A percentile compares a stretch with the other conserved stretches of the same genome.
These are phyloP conservation scores for Gracilaria gracilis DNA, from an alignment of 23 red algal species.

Conservation along the genomic window DNA sequence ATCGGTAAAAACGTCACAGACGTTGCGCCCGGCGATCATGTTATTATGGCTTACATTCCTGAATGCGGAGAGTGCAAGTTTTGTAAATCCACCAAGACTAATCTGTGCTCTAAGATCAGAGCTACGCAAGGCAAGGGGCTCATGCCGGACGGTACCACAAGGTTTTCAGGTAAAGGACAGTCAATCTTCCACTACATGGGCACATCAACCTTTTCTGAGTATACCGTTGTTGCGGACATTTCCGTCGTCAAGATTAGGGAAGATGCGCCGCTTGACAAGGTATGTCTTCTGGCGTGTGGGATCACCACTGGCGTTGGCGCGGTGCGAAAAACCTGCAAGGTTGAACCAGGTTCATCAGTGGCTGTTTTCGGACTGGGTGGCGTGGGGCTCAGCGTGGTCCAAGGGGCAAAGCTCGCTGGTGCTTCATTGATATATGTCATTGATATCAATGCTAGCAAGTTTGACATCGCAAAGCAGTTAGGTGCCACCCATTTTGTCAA, in stretches of 20 bases:
- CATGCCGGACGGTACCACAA: constrained; percentile 91
- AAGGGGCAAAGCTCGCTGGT: constrained; percentile 83
- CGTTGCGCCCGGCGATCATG: constrained; percentile 78
- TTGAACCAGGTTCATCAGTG: constrained; percentile 86
- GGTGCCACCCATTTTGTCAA: constrained; percentile 98
- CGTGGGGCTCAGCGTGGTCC: constrained; percentile 82
- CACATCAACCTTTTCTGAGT: constrained; percentile 86
- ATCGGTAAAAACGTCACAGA: constrained; percentile 82
- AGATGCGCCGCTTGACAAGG: constrained; percentile 82
- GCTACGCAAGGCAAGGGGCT: constrained; percentile 88
- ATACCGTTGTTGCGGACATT: constrained; percentile 92
- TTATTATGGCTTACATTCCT: constrained; percentile 90
- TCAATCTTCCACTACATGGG: constrained; percentile 93
- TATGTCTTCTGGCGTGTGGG: constrained; percentile 90
- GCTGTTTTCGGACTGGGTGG: constrained; percentile 90
- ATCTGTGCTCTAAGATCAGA: constrained; percentile 87
- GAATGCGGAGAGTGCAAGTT: constrained; percentile 95
- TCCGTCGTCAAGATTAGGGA: constrained; percentile 82
- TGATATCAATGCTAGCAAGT: constrained; percentile 88
- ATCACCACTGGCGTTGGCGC: constrained; percentile 93
- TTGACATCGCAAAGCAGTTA: constrained; percentile 73
- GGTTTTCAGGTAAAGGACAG: constrained; percentile 81
- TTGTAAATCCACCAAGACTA: constrained; percentile 85
- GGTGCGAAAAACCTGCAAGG: constrained; percentile 86
- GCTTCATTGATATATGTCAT: constrained; percentile 82